Conservation (phyloP, 2,329 filamentous ascomycete genomes). For the Fonsecaea pugnacius region DNA sequence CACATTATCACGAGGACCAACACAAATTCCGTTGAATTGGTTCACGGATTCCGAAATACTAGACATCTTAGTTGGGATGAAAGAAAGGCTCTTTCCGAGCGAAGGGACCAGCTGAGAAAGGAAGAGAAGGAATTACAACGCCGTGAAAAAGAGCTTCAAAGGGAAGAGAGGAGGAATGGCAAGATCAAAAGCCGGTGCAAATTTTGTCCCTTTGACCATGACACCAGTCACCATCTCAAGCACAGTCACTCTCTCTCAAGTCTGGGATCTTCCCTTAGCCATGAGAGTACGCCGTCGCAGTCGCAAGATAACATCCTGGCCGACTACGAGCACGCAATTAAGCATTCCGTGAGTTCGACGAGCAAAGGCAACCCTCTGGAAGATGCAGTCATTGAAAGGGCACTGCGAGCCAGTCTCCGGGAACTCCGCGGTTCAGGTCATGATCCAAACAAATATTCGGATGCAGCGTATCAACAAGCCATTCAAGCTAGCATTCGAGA, state of each 20-base stretch:
- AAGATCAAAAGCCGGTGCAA: constrained; percentile 32
- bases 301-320: constrained; percentile 51
- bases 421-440: constrained; percentile 55
- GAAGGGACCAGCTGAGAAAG: constrained; percentile 33
- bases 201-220: constrained; percentile 35
- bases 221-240: constrained; percentile 28
- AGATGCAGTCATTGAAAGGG: constrained; percentile 72
- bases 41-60: constrained; percentile 56
- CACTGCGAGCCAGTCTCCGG: constrained; percentile 72
- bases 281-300: constrained; percentile 26
- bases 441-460: constrained; percentile 35
- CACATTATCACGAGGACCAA: constrained; percentile 39
- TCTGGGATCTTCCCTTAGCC: constrained; percentile 21
- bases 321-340: constrained; percentile 74
- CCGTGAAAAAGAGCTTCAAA: constrained; percentile 36
- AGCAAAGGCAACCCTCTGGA: constrained; percentile 71
- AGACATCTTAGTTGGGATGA: constrained; percentile 58
- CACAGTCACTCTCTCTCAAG: constrained; percentile 21
- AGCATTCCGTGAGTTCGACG: constrained; percentile 69
- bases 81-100: constrained; percentile 55
- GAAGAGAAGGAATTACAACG: constrained; percentile 37
- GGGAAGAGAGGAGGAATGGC: constrained; percentile 35
- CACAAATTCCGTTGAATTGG: constrained; percentile 46
- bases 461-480: constrained; percentile 41
- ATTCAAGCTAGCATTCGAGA: constrained; percentile 37